These are phyloP conservation scores for Boechera stricta DNA, from an alignment of 345 rosid genomes.

Conservation along the genomic window DNA sequence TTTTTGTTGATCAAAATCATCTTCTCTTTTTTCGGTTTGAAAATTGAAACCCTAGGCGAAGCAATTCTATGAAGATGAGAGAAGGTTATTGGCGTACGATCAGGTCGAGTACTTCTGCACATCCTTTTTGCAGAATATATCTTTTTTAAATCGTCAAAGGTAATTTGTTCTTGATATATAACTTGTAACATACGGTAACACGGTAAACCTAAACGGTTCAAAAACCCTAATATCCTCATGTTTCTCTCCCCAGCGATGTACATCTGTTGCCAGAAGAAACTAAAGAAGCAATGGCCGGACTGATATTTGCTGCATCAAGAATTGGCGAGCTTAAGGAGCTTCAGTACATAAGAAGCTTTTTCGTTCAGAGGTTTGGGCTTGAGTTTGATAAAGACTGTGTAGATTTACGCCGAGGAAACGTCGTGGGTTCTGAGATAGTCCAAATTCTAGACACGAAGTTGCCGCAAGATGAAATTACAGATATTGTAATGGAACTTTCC, in stretches of 20 bases:
- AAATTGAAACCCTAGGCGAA: slow-evolving; percentile 36
- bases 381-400: slow-evolving; percentile 44
- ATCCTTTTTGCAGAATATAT: slow-evolving; percentile 29
- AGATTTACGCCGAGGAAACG: slow-evolving; percentile 39
- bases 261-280: slow-evolving; percentile 40
- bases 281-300: slow-evolving; percentile 47
- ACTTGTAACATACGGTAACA: slow-evolving; percentile 16
- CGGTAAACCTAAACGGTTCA: not conserved
- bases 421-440: slow-evolving; percentile 32
- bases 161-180: slow-evolving; percentile 1
- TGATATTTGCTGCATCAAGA: slow-evolving; percentile 54
- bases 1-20: not conserved
- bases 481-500: not conserved
- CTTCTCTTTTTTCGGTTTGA: not conserved
- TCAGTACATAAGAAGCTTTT: slow-evolving; percentile 36
- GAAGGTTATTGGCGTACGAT: slow-evolving; percentile 47
- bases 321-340: slow-evolving; percentile 53
- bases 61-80: slow-evolving; percentile 45
- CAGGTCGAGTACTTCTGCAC: slow-evolving; percentile 45
- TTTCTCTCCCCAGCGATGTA: slow-evolving; percentile 33
- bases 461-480: slow-evolving; percentile 4
- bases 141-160: slow-evolving; percentile 18
- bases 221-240: not conserved
- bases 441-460: slow-evolving; percentile 23
- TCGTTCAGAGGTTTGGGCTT: slow-evolving; percentile 42